Evolutionary conservation across 306 rosid species (phyloP).

Genomic region (Adenanthera pavonina): DNA sequence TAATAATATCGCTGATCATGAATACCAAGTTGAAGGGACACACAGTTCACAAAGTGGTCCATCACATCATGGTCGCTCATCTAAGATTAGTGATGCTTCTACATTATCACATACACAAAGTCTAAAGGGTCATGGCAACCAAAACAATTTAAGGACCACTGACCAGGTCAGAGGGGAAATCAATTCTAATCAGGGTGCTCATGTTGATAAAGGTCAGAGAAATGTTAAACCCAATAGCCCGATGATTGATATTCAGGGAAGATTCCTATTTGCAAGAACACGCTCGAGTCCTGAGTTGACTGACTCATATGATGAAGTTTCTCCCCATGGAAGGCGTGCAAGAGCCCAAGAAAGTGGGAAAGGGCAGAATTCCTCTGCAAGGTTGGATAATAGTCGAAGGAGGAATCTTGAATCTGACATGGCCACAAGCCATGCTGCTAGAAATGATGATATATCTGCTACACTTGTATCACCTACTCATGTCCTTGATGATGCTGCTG

Average conservation of each 20-base stretch:
- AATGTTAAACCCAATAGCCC: conserved; percentile 48
- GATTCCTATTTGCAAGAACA: conserved; percentile 76
- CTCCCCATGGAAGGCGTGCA: conserved; percentile 52
- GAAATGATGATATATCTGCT: conserved; percentile 52
- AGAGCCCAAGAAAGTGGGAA: conserved; percentile 60
- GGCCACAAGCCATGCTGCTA: conserved; percentile 47
- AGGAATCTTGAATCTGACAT: conserved; percentile 53
- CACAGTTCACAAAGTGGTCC: conserved; percentile 38
- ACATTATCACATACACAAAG: conserved; percentile 41
- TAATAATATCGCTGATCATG: conserved; percentile 45
- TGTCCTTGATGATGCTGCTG: conserved; percentile 49
- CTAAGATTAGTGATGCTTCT: conserved; percentile 49
- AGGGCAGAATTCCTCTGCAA: conserved; percentile 44
- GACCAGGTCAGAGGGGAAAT: conserved; percentile 57
- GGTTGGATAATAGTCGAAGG: conserved; percentile 54
- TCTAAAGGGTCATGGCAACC: conserved; percentile 51
- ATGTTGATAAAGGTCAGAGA: conserved; percentile 53
- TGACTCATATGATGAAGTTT: conserved; percentile 64
- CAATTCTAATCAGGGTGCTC: conserved; percentile 44
- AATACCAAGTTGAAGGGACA: conserved; percentile 45
- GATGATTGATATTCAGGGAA: conserved; percentile 60
- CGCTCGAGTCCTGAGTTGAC: conserved; percentile 87
- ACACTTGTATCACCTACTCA: conserved; percentile 44
- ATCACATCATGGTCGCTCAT: conserved; percentile 48
- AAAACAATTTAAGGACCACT: conserved; percentile 48